Evolutionary conservation across 768 basidiomycete species (phyloP).

Genomic region (Cystobasidium ongulense): DNA sequence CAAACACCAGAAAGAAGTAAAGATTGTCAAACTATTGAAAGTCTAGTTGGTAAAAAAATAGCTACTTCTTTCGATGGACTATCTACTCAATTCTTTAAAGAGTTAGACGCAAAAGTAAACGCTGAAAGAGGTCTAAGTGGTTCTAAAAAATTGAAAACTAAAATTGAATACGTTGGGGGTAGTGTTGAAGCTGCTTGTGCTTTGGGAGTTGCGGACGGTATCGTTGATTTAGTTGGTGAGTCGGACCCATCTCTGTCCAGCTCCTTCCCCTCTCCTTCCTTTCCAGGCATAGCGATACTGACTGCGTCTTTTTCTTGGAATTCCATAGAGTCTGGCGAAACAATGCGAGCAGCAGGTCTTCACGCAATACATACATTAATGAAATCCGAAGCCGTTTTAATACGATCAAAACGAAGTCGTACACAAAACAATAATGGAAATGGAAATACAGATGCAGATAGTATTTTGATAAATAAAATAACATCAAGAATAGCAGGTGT

Average conservation of each 20-base stretch:
- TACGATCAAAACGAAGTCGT: conserved; percentile 54
- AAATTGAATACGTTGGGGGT: conserved; percentile 90
- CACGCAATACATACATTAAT: conserved; percentile 86
- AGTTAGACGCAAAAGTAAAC: conserved; percentile 50
- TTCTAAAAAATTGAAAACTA: conserved; percentile 59
- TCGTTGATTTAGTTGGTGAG: conserved; percentile 92
- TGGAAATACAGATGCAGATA: conserved; percentile 61
- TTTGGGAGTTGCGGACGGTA: conserved; percentile 90
- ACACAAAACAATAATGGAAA: too few relatives aligned
- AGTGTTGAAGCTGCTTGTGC: conserved; percentile 98
- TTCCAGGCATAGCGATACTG: neutral
- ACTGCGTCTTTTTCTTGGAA: neutral
- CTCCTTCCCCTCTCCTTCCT: neutral
- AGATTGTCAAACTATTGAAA: conserved; percentile 61
- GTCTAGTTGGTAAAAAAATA: conserved; percentile 80
- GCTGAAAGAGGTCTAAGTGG: conserved; percentile 35
- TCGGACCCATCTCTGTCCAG: too few relatives aligned
- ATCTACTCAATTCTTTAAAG: conserved; percentile 64
- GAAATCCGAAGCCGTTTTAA: conserved; percentile 80
- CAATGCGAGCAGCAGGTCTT: conserved; percentile 95
- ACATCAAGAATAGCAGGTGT: conserved; percentile 85
- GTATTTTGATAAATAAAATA: conserved; percentile 65
- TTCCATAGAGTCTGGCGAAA: conserved; percentile 83
- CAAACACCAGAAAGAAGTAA: conserved; percentile 75
- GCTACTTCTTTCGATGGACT: conserved; percentile 94